Conservation (phyloP, 2,329 filamentous ascomycete genomes). For the Apiospora hydei region DNA sequence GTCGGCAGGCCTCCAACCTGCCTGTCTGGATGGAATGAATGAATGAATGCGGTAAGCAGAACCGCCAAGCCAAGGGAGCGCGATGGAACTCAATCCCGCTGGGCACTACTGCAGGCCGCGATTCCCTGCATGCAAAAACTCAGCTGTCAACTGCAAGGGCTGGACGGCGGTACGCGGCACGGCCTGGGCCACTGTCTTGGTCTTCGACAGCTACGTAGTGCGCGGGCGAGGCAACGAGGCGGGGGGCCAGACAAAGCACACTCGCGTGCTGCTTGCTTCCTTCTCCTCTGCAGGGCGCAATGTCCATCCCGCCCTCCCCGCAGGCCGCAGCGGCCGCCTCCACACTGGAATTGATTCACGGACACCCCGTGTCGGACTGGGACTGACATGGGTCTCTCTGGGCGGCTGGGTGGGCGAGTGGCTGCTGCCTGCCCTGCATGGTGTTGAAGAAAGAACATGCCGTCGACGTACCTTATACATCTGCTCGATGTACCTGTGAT, state of each 20-base stretch:
- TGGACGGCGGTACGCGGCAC: slow-evolving; percentile 20
- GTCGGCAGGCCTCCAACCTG: background rate
- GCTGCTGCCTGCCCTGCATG: background rate
- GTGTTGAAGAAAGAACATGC: background rate
- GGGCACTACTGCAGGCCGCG: background rate
- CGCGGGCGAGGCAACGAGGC: background rate
- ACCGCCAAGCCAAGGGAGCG: background rate
- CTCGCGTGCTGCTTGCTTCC: background rate
- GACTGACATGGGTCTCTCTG: background rate
- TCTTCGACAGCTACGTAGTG: background rate
- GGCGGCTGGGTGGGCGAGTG: background rate
- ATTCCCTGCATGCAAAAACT: slow-evolving; percentile 8
- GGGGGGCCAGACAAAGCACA: background rate
- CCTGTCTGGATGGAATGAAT: background rate
- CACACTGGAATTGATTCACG: background rate
- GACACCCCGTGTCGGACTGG: too few relatives aligned
- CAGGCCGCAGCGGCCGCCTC: background rate
- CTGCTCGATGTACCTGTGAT: background rate
- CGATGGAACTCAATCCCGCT: background rate
- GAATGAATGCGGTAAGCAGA: background rate
- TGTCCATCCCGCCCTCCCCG: background rate
- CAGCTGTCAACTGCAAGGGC: slow-evolving; percentile 17
- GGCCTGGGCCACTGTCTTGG: background rate
- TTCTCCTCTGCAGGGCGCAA: background rate
- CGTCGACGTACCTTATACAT: background rate